Base-by-base conservation (phyloP, 306 rosid species). In the Cotoneaster glaucophyllus region DNA sequence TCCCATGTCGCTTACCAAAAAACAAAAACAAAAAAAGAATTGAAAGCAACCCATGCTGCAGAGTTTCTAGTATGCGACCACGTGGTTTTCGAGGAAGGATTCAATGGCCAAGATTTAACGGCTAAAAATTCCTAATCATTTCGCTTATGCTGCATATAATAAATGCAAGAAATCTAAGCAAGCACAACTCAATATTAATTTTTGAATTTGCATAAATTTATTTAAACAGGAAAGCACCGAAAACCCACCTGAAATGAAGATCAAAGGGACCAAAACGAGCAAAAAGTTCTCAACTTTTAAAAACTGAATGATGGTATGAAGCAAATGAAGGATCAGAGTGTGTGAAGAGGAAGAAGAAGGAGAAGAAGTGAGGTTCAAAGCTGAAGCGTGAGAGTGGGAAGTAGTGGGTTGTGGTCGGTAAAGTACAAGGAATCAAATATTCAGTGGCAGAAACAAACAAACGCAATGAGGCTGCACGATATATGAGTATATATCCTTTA, bases 371-470 rank as follows among this genome's bases (percentile, higher is more conserved):
- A 75, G 80, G 73, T 67, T n/a, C 43, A 48, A 64, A 64, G n/a
- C 14, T 18, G 56, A 50, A 45, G 0, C 14, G 48, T 24, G 54
- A 62, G 25, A 52, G 48, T 63, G 71, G 57, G 57, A 64, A 71
- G 62, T 41, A 28, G 37, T 57, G 48, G 44, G 25, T 41, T 67
- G 22, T 28, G n/a, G 52, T 64, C 64, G 63, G 63, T 72, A 73
- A 65, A 74, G 82, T 56, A 58, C 80, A 69, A 65, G 64, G 81
- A 70, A 81, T 81, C 74, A 52, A 66, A 70, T 17, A 50, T 39
- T 53, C 52, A 32, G 39, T 61, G 67, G 69, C 58, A 8, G 56
- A 70, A 73, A 69, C 50, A 71, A 76, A 81, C 77, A 77, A 81
- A 81, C 54, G 9, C 25, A 24, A 22, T 8, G 74, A 70, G 64